Conservation (phyloP, 441 rosid genomes). For the Erodium trifolium region DNA sequence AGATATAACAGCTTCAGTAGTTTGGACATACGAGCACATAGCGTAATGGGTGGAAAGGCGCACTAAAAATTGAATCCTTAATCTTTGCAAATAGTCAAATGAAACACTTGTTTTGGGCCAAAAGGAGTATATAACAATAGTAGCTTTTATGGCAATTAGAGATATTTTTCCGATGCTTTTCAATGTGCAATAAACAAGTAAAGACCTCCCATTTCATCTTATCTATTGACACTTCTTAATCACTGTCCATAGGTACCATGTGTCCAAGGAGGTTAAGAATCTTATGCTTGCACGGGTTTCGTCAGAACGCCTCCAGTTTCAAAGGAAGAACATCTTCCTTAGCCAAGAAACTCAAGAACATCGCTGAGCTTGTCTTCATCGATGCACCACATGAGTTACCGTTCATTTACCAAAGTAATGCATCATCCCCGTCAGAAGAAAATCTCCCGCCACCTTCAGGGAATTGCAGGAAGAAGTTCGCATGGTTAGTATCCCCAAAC, state of each 20-base stretch:
- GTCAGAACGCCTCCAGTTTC: conserved; percentile 85
- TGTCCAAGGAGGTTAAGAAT: conserved; percentile 57
- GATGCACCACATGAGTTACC: conserved; percentile 81
- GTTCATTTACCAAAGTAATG: conserved; percentile 45
- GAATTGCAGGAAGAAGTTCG: conserved; percentile 64
- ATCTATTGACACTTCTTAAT: too few species aligned
- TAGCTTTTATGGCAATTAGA: too few species aligned
- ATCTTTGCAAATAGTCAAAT: too few species aligned
- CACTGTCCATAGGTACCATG: conserved; percentile 21
- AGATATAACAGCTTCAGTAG: too few species aligned
- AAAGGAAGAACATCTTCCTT: conserved; percentile 89
- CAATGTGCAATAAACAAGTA: too few species aligned
- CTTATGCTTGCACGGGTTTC: conserved; percentile 88
- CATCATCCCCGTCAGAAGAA: conserved; percentile 23
- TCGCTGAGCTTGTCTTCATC: conserved; percentile 59
- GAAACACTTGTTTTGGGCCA: too few species aligned
- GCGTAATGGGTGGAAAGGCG: too few species aligned
- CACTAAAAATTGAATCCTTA: too few species aligned
- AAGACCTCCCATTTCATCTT: too few species aligned
- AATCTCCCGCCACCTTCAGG: conserved; percentile 31
- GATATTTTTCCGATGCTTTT: too few species aligned
- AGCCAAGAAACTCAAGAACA: conserved; percentile 76
- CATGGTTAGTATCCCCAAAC: conserved; percentile 69
- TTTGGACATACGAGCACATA: too few species aligned
- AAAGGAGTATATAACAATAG: too few species aligned